Evolutionary conservation across 1,284 basidiomycete species (phyloP).

Genomic region (Xerocomus nothofagi): DNA sequence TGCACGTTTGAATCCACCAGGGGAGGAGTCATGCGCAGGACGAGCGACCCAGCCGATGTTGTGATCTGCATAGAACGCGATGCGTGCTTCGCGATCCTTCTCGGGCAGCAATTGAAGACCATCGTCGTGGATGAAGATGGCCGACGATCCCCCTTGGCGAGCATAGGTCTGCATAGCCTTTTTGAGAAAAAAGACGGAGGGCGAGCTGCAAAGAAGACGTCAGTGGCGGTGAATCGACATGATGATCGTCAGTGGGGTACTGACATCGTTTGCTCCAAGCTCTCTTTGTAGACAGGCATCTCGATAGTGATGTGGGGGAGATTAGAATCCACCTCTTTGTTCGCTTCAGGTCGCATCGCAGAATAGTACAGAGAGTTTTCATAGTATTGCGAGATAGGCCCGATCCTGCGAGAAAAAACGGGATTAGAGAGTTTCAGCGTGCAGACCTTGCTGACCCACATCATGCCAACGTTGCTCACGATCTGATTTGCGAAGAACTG

Average conservation of each 20-base stretch:
- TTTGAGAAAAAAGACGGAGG: constrained; percentile 78
- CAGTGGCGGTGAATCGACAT: constrained; percentile 58
- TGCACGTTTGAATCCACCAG: constrained; percentile 68
- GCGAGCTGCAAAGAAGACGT: constrained; percentile 50
- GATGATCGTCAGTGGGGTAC: constrained; percentile 16
- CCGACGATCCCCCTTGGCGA: constrained; percentile 75
- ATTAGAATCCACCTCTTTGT: constrained; percentile 55
- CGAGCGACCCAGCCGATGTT: constrained; percentile 86
- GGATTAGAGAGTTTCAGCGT: neutral
- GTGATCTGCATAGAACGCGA: constrained; percentile 77
- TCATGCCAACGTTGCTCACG: constrained; percentile 57
- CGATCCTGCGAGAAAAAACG: constrained; percentile 44
- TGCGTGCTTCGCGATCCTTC: constrained; percentile 63
- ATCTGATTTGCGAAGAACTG: constrained; percentile 67
- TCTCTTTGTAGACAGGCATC: constrained; percentile 83
- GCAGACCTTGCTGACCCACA: constrained; percentile 36
- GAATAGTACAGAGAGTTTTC: constrained; percentile 75
- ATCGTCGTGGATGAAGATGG: constrained; percentile 78
- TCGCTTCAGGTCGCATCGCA: constrained; percentile 55
- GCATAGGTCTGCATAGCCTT: constrained; percentile 87
- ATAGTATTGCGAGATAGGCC: constrained; percentile 74
- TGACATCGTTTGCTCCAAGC: constrained; percentile 69
- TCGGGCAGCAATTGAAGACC: constrained; percentile 64
- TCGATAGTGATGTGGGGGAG: constrained; percentile 76
- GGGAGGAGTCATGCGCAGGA: constrained; percentile 49